A percentile compares a stretch with the other conserved stretches of the same genome.
Conservation (phyloP, 2,329 filamentous ascomycete genomes). For the Rhinocladiella mackenziei region DNA sequence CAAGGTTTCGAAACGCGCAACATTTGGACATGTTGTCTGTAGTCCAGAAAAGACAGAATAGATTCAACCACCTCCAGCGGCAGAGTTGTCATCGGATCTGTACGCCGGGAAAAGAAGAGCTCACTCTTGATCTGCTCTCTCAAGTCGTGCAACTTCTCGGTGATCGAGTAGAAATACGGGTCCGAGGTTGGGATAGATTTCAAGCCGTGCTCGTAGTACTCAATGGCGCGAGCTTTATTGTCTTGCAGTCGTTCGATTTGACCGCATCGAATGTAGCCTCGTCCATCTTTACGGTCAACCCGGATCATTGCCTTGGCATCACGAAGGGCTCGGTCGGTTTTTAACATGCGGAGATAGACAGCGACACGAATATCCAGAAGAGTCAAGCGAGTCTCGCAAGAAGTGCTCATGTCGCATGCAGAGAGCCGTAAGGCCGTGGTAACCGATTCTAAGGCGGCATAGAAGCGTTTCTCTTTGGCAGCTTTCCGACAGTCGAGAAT, state of each 20-base stretch:
- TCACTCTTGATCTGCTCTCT: slow-evolving; percentile 44
- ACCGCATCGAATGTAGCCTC: slow-evolving; percentile 56
- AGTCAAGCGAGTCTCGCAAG: slow-evolving; percentile 29
- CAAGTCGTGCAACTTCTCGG: slow-evolving; percentile 31
- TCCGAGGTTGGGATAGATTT: slow-evolving; percentile 45
- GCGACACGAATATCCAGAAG: slow-evolving; percentile 37
- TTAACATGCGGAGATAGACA: slow-evolving; percentile 45
- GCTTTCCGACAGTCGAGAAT: slow-evolving; percentile 13
- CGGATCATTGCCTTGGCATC: slow-evolving; percentile 58
- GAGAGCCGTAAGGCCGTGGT: slow-evolving; percentile 10
- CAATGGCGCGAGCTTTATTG: slow-evolving; percentile 51
- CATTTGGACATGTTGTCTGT: slow-evolving; percentile 48
- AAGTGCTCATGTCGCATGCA: slow-evolving; percentile 1
- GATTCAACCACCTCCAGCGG: slow-evolving; percentile 53
- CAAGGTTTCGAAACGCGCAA: slow-evolving; percentile 55
- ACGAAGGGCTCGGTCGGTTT: slow-evolving; percentile 50
- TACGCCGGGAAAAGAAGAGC: slow-evolving; percentile 30
- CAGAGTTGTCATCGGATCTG: slow-evolving; percentile 51
- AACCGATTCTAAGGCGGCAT: slow-evolving; percentile 8
- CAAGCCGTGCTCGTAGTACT: slow-evolving; percentile 57
- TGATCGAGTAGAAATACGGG: slow-evolving; percentile 23
- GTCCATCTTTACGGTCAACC: slow-evolving; percentile 47
- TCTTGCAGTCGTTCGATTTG: slow-evolving; percentile 45
- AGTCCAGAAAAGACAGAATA: slow-evolving; percentile 51
- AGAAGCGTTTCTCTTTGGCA: slow-evolving; percentile 13